Evolutionary conservation across 257 asterid species (phyloP).

Genomic region (Solanum chaucha): DNA sequence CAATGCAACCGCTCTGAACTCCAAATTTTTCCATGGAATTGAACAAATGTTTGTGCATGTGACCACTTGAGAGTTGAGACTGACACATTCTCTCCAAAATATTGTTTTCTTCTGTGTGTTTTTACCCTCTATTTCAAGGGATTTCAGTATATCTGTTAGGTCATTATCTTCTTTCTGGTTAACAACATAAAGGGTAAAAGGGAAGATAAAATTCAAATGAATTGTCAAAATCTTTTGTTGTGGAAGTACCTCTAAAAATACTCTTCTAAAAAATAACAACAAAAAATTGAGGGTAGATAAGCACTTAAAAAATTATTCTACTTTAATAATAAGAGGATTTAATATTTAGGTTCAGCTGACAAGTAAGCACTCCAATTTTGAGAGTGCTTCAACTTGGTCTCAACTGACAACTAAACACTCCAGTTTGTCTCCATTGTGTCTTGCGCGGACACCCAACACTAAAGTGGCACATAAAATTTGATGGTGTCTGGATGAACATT

Average conservation of each 20-base stretch:
- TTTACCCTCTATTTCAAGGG: not conserved
- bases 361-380: not conserved
- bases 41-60: conserved; percentile 8
- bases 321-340: not conserved
- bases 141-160: not conserved
- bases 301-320: not conserved
- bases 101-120: not conserved
- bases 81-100: not conserved
- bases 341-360: not conserved
- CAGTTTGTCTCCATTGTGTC: not conserved
- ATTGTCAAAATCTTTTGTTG: not conserved
- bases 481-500: not conserved
- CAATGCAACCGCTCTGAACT: not conserved
- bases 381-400: not conserved
- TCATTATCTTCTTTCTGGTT: not conserved
- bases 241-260: not conserved
- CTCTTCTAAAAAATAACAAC: not conserved
- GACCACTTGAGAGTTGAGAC: not conserved
- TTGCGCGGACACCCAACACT: not conserved
- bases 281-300: not conserved
- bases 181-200: not conserved
- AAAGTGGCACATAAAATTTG: not conserved
- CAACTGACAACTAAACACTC: not conserved
- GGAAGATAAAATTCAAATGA: not conserved
- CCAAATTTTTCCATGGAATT: conserved; percentile 2